phyloP scores from a whole-genome alignment of 805 yeast species.

The Zygotorulaspora florentina region DNA sequence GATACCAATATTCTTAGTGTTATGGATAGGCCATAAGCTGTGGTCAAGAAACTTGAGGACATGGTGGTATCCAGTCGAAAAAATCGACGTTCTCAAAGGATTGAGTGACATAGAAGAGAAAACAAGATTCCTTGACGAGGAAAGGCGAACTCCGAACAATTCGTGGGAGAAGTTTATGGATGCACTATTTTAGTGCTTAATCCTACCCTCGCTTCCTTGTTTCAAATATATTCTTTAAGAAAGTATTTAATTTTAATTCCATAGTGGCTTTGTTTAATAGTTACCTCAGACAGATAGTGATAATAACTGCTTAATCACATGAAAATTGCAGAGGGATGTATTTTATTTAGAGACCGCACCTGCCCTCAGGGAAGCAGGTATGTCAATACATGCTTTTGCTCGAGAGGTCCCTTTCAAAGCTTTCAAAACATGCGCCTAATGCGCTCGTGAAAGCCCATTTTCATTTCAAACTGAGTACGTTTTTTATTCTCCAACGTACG shows the following conservation, averaged over 20 bases:
- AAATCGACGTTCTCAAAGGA: conserved; percentile 59
- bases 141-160: conserved; percentile 21
- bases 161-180: conserved; percentile 21
- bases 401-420: too few relatives aligned
- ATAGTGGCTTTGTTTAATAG: too few relatives aligned
- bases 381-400: too few relatives aligned
- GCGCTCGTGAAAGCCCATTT: too few relatives aligned
- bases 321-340: too few relatives aligned
- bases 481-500: too few relatives aligned
- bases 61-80: conserved; percentile 49
- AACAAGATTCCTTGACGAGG: conserved; percentile 33
- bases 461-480: too few relatives aligned
- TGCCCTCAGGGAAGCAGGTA: too few relatives aligned
- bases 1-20: conserved; percentile 38
- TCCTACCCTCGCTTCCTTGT: not conserved
- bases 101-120: conserved; percentile 57
- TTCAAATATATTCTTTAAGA: not conserved
- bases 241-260: not conserved
- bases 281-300: too few relatives aligned
- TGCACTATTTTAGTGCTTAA: conserved; percentile 15
- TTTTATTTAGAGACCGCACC: too few relatives aligned
- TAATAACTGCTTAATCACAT: too few relatives aligned
- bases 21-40: conserved; percentile 59
- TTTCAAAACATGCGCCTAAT: too few relatives aligned
- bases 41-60: conserved; percentile 37